Evolutionary conservation across 495 filamentous ascomycete species (phyloP).

Genomic region (Melanomma pulvis-pyrius): DNA sequence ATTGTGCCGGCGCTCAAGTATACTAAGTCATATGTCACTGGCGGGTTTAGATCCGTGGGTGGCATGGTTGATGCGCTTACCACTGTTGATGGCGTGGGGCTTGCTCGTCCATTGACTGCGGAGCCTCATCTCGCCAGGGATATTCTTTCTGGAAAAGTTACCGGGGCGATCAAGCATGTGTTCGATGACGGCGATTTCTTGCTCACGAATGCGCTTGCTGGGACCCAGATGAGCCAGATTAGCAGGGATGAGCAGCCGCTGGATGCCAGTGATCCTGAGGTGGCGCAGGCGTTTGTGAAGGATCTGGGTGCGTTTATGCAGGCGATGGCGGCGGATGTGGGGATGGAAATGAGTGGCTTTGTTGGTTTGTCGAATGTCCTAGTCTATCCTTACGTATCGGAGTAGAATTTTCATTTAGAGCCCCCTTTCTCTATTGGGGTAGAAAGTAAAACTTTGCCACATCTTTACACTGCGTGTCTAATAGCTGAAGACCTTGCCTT

Average conservation of each 20-base stretch:
- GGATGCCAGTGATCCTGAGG: constrained; percentile 18
- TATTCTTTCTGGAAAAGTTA: constrained; percentile 25
- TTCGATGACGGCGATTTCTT: constrained; percentile 16
- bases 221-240: constrained; percentile 24
- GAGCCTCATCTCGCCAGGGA: constrained; percentile 28
- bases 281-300: constrained; percentile 11
- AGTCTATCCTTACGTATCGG: background rate
- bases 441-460: too few species aligned
- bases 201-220: constrained; percentile 8
- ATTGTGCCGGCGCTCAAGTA: constrained; percentile 59
- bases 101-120: constrained; percentile 26
- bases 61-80: constrained; percentile 62
- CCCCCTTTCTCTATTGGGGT: too few species aligned
- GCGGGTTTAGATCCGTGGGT: constrained; percentile 62
- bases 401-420: background rate
- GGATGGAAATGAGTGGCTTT: constrained; percentile 9
- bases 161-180: constrained; percentile 14
- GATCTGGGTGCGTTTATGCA: constrained; percentile 14
- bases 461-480: too few species aligned
- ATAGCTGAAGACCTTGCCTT: too few species aligned
- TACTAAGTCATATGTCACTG: constrained; percentile 63
- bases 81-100: constrained; percentile 33
- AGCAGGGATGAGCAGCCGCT: constrained; percentile 20
- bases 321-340: constrained; percentile 4
- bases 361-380: constrained; percentile 7